phyloP scores from a whole-genome alignment of 306 rosid genomes.

The Cucumis hystrix region DNA sequence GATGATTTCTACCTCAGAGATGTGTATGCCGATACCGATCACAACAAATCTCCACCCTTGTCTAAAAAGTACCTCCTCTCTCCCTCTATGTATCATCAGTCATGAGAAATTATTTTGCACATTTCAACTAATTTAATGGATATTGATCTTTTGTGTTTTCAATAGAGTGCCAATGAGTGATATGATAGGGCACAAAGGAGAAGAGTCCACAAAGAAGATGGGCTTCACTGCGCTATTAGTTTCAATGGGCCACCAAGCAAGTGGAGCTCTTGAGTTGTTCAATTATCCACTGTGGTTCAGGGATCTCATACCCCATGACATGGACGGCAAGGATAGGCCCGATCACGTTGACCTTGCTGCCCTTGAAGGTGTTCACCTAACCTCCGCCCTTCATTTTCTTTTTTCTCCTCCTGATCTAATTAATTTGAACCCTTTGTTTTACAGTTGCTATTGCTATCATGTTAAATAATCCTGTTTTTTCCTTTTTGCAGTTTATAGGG shows the following conservation, averaged over 20 bases:
- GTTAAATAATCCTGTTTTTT: too few species aligned
- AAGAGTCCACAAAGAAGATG: background rate
- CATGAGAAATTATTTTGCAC: background rate
- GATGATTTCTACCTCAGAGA: slow-evolving; percentile 40
- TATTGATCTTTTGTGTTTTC: background rate
- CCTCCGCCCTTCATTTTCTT: background rate
- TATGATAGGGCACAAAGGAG: background rate
- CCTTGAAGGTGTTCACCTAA: background rate
- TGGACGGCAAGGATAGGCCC: slow-evolving; percentile 1
- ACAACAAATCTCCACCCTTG: slow-evolving; percentile 31
- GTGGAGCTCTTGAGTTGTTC: background rate
- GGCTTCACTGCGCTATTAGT: background rate
- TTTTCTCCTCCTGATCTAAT: background rate
- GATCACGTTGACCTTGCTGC: background rate
- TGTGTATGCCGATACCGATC: slow-evolving; percentile 8
- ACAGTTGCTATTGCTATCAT: too few species aligned
- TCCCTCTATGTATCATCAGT: background rate
- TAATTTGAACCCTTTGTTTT: background rate
- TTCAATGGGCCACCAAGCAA: background rate
- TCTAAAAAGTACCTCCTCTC: slow-evolving; percentile 19
- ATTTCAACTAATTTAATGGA: background rate
- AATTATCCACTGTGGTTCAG: background rate
- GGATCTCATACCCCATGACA: background rate
- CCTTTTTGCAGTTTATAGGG: slow-evolving; percentile 38
- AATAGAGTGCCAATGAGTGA: background rate